A percentile compares a stretch with the other conserved stretches of the same genome.
phyloP scores from a whole-genome alignment of 495 filamentous ascomycete species.

The Lentithecium fluviatile region DNA sequence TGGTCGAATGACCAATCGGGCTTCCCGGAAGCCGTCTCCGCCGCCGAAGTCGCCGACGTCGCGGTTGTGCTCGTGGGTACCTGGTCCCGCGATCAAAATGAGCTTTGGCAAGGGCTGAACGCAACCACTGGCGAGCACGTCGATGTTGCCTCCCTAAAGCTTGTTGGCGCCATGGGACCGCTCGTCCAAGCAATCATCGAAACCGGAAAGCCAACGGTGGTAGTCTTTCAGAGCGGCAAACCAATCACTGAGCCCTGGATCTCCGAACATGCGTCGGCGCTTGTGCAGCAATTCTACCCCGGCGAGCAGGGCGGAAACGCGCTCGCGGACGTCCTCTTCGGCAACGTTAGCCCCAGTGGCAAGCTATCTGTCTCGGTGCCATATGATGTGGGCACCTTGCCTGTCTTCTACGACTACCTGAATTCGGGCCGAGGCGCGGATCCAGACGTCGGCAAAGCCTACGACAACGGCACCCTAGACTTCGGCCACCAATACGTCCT shows the following conservation, averaged over 20 bases:
- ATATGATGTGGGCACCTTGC: conserved; percentile 61
- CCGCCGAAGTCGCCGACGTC: conserved; percentile 64
- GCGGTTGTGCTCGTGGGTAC: conserved; percentile 72
- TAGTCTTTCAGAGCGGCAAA: conserved; percentile 68
- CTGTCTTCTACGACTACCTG: conserved; percentile 69
- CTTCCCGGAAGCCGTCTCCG: conserved; percentile 60
- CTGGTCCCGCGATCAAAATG: conserved; percentile 67
- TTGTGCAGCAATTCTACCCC: conserved; percentile 71
- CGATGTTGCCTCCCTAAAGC: conserved; percentile 58
- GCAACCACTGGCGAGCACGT: conserved; percentile 73
- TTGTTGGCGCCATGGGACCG: conserved; percentile 68
- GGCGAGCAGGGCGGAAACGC: conserved; percentile 54
- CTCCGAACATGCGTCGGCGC: conserved; percentile 55
- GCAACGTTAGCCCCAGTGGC: conserved; percentile 36
- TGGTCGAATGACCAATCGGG: conserved; percentile 67
- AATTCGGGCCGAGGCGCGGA: conserved; percentile 61
- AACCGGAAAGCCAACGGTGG: conserved; percentile 65
- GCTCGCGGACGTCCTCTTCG: conserved; percentile 40
- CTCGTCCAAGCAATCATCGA: conserved; percentile 62
- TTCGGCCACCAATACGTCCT: conserved; percentile 70
- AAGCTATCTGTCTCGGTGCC: conserved; percentile 59
- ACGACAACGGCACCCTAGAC: conserved; percentile 57
- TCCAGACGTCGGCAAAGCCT: conserved; percentile 46
- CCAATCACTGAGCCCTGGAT: conserved; percentile 70
- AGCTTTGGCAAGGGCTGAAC: conserved; percentile 67